These are phyloP conservation scores for Amorphotheca resinae DNA, from an alignment of 495 filamentous ascomycete genomes.

Conservation along the genomic window DNA sequence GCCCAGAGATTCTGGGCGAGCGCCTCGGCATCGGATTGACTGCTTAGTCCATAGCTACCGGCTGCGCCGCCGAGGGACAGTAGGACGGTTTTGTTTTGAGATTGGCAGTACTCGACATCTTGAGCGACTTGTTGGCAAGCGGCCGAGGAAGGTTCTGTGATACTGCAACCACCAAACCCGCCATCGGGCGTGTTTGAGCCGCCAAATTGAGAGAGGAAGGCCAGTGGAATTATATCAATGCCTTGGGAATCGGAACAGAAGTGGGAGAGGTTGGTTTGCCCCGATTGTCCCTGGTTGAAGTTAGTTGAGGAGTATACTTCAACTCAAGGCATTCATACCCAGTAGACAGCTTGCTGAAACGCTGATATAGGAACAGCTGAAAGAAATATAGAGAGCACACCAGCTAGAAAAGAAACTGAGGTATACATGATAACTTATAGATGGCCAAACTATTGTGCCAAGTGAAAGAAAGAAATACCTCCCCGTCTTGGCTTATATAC, in stretches of 20 bases:
- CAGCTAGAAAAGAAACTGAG: neutral
- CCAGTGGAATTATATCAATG: neutral
- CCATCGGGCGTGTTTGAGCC: neutral
- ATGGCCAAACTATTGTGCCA: no score
- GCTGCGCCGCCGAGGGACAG: neutral
- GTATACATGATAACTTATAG: neutral
- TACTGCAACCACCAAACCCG: neutral
- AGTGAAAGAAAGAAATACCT: no score
- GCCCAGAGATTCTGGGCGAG: neutral
- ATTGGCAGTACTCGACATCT: neutral
- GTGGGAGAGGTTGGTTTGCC: neutral
- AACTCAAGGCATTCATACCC: neutral
- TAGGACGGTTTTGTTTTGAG: neutral
- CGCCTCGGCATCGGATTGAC: neutral
- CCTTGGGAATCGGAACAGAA: neutral
- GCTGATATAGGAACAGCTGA: no score
- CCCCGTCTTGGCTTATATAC: no score
- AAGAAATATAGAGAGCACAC: neutral
- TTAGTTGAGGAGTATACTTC: neutral
- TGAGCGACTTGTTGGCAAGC: neutral
- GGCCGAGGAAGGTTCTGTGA: neutral
- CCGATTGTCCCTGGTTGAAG: neutral
- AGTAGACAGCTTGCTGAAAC: neutral
- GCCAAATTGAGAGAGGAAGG: neutral
- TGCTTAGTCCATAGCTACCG: neutral